These are phyloP conservation scores for Candida michaelii DNA, from an alignment of 805 yeast genomes.

Conservation along the genomic window DNA sequence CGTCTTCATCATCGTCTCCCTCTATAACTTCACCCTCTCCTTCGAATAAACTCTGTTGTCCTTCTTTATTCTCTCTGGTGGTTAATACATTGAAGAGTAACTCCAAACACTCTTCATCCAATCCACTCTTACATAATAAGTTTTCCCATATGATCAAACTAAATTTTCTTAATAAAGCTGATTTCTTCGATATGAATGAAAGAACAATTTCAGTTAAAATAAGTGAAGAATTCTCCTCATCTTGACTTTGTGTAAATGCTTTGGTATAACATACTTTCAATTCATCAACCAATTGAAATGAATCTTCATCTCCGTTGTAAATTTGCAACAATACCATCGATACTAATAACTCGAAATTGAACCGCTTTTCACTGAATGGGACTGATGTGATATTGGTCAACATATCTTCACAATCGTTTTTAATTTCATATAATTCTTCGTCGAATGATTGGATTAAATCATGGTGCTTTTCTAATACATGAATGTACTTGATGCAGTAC, in stretches of 20 bases:
- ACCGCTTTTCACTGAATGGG: slow-evolving; percentile 44
- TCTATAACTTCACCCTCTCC: slow-evolving; percentile 40
- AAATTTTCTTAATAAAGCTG: slow-evolving; percentile 36
- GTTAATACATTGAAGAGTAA: slow-evolving; percentile 37
- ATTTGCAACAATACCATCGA: slow-evolving; percentile 78
- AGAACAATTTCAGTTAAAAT: slow-evolving; percentile 43
- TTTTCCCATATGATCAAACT: slow-evolving; percentile 42
- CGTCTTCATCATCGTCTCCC: slow-evolving; percentile 20
- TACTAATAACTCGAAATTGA: slow-evolving; percentile 72
- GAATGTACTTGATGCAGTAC: slow-evolving; percentile 43
- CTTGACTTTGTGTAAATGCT: slow-evolving; percentile 32
- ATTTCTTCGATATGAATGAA: slow-evolving; percentile 45
- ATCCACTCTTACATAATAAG: slow-evolving; percentile 33
- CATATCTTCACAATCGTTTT: slow-evolving; percentile 46
- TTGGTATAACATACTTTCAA: slow-evolving; percentile 58
- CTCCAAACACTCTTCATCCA: slow-evolving; percentile 33
- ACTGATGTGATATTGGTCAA: slow-evolving; percentile 32
- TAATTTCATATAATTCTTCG: slow-evolving; percentile 52
- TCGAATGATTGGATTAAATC: slow-evolving; percentile 48
- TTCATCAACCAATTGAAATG: slow-evolving; percentile 73
- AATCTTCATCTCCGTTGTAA: slow-evolving; percentile 74
- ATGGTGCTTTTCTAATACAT: slow-evolving; percentile 19
- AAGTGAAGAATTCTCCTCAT: slow-evolving; percentile 32
- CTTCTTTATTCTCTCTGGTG: slow-evolving; percentile 76
- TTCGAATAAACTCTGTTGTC: slow-evolving; percentile 74